A percentile compares a stretch with the other conserved stretches of the same genome.
phyloP scores from a whole-genome alignment of 768 basidiomycete species.

The Mycena capillaripes region DNA sequence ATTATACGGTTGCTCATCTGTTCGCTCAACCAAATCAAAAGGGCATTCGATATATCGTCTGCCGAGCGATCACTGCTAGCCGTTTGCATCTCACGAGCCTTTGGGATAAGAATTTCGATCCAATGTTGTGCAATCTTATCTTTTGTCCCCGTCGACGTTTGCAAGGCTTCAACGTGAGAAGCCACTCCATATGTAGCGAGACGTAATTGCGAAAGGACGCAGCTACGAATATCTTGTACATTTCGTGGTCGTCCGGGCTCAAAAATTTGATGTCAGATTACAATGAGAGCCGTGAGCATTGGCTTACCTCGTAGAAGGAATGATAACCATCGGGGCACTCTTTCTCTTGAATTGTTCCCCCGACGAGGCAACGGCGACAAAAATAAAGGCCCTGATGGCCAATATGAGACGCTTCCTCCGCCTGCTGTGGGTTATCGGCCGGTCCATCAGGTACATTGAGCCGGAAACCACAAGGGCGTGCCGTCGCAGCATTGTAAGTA shows the following conservation, averaged over 20 bases:
- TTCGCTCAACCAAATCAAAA: constrained; percentile 18
- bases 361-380: constrained; percentile 50
- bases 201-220: constrained; percentile 37
- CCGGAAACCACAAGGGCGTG: constrained; percentile 22
- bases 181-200: constrained; percentile 40
- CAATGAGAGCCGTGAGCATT: background rate
- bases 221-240: constrained; percentile 23
- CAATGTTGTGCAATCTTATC: constrained; percentile 49
- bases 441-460: constrained; percentile 37
- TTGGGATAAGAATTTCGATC: constrained; percentile 45
- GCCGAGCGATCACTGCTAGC: background rate
- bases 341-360: constrained; percentile 44
- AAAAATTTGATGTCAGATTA: background rate
- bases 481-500: constrained; percentile 25
- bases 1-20: constrained; percentile 25
- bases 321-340: constrained; percentile 48
- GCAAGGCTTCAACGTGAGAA: constrained; percentile 29
- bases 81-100: constrained; percentile 27
- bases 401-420: constrained; percentile 53
- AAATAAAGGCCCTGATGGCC: constrained; percentile 50
- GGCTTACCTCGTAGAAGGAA: background rate
- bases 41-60: constrained; percentile 8
- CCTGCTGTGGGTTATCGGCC: constrained; percentile 54
- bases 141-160: constrained; percentile 49
- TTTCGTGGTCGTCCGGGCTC: constrained; percentile 28